Base-by-base conservation (phyloP, 805 yeast genomes). In the Grigorovia humatica region DNA sequence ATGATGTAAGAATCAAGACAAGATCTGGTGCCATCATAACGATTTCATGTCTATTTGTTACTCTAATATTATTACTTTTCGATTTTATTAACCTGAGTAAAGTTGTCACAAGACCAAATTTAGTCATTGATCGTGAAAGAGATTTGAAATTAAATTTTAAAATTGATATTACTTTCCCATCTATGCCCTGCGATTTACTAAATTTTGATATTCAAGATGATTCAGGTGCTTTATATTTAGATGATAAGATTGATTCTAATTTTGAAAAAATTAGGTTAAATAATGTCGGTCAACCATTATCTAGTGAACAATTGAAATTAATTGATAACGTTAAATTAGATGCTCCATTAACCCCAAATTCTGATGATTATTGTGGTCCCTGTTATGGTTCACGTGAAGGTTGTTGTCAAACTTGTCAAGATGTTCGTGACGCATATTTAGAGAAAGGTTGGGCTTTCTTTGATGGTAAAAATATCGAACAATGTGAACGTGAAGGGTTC, bases 401-500 rank as follows among this genome's bases (percentile, higher is more conserved):
- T 66, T 88, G 96, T 70, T 91, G 99, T 70, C 85, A 88, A 64
- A 77, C 86, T 35, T 91, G 99, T 73, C 83, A 78, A 44, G 79
- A 87, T 46, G 95, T 91, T 29, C 80, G 79, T 54, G 66, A 74
- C 55, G 96, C 97, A 0, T 93, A 90, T 65, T 83, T 85, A 19
- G 75, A 74, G 11, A 76, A 71, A 18, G 82, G 80, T 42, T 93
- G 98, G 98, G 89, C 85, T 2, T 90, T 93, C 69, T 85, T 74
- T 59, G 97, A 91, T 65, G 98, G 98, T 52, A 74, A 78, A 52
- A 82, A 86, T 53, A 81, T 93, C 54, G 88, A 81, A 56, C 98
- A 91, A 69, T 91, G 99, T 76, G 96, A 88, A 64, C 73, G 73
- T n/a, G 96, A 88, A 67, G 93, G 96, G 9, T 89, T 85, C 65